phyloP scores from a whole-genome alignment of 352 stramenopile species.

The Phytopythium vexans region DNA sequence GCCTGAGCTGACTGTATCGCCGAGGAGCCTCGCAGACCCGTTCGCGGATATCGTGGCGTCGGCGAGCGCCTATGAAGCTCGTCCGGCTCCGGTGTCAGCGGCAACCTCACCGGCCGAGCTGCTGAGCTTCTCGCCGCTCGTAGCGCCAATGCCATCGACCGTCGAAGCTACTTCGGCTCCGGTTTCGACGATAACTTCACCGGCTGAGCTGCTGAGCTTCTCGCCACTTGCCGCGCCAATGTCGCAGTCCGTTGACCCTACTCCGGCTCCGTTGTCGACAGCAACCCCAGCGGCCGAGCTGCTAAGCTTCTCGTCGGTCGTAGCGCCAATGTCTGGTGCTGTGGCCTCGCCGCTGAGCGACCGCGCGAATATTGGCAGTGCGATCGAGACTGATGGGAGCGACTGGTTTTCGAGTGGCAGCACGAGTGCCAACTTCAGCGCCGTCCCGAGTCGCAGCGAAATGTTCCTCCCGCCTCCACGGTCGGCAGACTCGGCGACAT shows the following conservation, averaged over 20 bases:
- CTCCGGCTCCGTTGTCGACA: conserved; percentile 2
- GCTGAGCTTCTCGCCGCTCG: conserved; percentile 19
- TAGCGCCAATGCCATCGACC: not conserved
- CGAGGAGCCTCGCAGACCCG: conserved; percentile 29
- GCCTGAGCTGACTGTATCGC: conserved; percentile 15
- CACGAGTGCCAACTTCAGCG: no score
- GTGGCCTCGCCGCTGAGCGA: not conserved
- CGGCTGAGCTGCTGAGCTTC: conserved; percentile 16
- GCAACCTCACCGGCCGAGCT: conserved; percentile 10
- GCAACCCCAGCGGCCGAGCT: conserved; percentile 10
- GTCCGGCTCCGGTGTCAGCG: conserved; percentile 2
- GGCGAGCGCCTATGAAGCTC: not conserved
- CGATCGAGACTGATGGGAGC: no score
- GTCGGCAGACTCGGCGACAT: no score
- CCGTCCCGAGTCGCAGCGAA: no score
- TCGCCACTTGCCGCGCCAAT: conserved; percentile 10
- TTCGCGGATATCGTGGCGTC: conserved; percentile 27
- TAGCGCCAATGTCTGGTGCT: not conserved
- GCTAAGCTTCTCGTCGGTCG: conserved; percentile 18
- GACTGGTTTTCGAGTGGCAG: no score
- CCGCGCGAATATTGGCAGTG: no score
- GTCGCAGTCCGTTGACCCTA: not conserved
- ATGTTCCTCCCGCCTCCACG: no score
- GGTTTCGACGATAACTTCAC: conserved; percentile 1
- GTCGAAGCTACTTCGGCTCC: conserved; percentile 5